A percentile compares a stretch with the other conserved stretches of the same genome.
Conservation (phyloP, 2,329 filamentous ascomycete genomes). For the Annulohypoxylon truncatum region DNA sequence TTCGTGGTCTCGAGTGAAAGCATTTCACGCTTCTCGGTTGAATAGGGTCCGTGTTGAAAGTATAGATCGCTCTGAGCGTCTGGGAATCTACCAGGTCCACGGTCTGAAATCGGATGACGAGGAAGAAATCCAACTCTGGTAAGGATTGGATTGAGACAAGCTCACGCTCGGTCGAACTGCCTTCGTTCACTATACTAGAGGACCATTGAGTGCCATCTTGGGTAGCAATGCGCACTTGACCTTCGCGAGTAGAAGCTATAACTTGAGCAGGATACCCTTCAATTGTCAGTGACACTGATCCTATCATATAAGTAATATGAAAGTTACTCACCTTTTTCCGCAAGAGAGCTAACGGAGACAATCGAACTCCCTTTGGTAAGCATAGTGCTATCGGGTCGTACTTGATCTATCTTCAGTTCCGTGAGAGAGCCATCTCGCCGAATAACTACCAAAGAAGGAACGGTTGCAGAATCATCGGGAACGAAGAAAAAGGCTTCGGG, state of each 20-base stretch:
- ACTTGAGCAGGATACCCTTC: conserved; percentile 47
- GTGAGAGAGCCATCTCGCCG: conserved; percentile 72
- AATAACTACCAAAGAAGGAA: conserved; percentile 68
- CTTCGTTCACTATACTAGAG: conserved; percentile 59
- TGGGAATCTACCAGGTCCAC: conserved; percentile 72
- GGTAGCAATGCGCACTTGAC: conserved; percentile 47
- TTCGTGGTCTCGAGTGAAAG: conserved; percentile 64
- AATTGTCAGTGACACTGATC: conserved; percentile 28
- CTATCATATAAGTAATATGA: background rate
- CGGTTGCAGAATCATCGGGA: conserved; percentile 50
- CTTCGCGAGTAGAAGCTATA: conserved; percentile 50
- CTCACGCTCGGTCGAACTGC: conserved; percentile 55
- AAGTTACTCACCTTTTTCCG: conserved; percentile 57
- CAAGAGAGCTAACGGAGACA: conserved; percentile 60
- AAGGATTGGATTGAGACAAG: conserved; percentile 69
- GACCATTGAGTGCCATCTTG: conserved; percentile 60
- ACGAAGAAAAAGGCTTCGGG: conserved; percentile 74
- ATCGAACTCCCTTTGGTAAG: conserved; percentile 65
- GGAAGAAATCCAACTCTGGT: conserved; percentile 67
- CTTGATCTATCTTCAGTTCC: conserved; percentile 64
- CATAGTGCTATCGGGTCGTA: conserved; percentile 56
- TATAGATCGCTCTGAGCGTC: conserved; percentile 67
- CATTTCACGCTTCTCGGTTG: conserved; percentile 69
- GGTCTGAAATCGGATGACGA: conserved; percentile 67
- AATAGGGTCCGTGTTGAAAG: conserved; percentile 69